Evolutionary conservation across 257 asterid genomes (phyloP), one percentile per base, ranked within the genome.

Genomic region (Fraxinus anomala): DNA sequence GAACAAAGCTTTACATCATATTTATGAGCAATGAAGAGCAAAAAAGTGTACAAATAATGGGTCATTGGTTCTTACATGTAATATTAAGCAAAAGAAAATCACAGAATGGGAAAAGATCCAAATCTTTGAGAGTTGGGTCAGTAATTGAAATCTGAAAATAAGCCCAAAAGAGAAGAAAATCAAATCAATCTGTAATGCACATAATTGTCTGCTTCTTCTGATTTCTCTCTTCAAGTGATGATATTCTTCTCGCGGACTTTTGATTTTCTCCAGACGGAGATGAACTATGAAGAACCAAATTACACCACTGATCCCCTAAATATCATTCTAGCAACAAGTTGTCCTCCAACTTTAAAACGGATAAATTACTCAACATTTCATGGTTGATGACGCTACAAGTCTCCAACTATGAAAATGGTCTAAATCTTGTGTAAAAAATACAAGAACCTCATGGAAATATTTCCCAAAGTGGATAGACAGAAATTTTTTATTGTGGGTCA

Each of bases 121-220:
- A 77, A 83, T 83, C 39, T 81, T 81, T 42, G 76, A 17, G 82
- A 81, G 87, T 72, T 79, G 88, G 84, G 85, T 77, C 78, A 79
- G 86, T 85, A 80, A 85, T 85, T 80, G 85, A 85, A 86, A 82
- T 83, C 79, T 83, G 80, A 76, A 79, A 78, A 81, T 78, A 78
- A 79, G 85, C 90, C 86, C 80, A 73, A 77, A 40, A 74, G 51
- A 70, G 82, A 69, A 84, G 79, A 70, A 37, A 65, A 26, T 26
- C 28, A 26, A 51, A 28, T 36, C 77, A 75, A 78, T 84, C 80
- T 81, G 30, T 19, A 75, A 0, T 75, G 40, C 59, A 59, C 28
- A 65, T 63, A 37, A 75, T 33, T 31, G 44, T 63, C 21, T 21
- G 36, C 34, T 24, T 54, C 34, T 54, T 21, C 9, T 63, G 39